Conservation (phyloP, 1,284 basidiomycete genomes). For the Papiliotrema laurentii region DNA sequence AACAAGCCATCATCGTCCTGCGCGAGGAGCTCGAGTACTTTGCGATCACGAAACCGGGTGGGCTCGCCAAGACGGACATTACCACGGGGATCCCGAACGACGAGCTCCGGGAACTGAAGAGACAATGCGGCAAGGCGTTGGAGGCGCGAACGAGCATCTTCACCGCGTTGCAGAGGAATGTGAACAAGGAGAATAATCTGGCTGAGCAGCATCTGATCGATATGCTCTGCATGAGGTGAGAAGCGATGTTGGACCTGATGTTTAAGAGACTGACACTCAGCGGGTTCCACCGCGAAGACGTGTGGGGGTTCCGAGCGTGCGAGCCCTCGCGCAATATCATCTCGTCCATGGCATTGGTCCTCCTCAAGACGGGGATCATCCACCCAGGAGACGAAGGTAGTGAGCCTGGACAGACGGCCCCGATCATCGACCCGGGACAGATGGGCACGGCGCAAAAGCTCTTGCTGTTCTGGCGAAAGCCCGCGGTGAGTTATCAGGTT, state of each 20-base stretch:
- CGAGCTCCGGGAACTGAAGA: slow-evolving; percentile 69
- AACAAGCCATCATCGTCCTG: slow-evolving; percentile 97
- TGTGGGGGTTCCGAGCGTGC: slow-evolving; percentile 93
- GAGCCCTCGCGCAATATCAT: slow-evolving; percentile 96
- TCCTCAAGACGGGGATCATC: slow-evolving; percentile 93
- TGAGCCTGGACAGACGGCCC: slow-evolving; percentile 16
- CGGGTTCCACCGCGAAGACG: slow-evolving; percentile 92
- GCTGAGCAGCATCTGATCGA: slow-evolving; percentile 99
- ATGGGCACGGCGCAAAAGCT: slow-evolving; percentile 98
- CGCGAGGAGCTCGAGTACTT: slow-evolving; percentile 99
- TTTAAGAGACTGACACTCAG: no score
- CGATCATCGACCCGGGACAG: slow-evolving; percentile 72
- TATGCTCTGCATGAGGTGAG: slow-evolving; percentile 98
- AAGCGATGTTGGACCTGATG: no score
- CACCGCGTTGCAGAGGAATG: slow-evolving; percentile 94
- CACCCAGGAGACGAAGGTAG: slow-evolving; percentile 52
- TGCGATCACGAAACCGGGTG: slow-evolving; percentile 60
- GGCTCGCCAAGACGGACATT: slow-evolving; percentile 58
- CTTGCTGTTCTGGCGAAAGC: slow-evolving; percentile 97
- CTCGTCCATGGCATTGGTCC: slow-evolving; percentile 92
- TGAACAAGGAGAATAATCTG: slow-evolving; percentile 98
- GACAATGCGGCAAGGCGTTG: slow-evolving; percentile 77
- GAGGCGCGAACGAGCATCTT: slow-evolving; percentile 91
- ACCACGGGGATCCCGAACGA: slow-evolving; percentile 70
- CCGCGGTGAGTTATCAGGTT: slow-evolving; percentile 65